Percentiles rank a stretch among this genome's conserved stretches.
Evolutionary conservation across 495 filamentous ascomycete genomes (phyloP).

Genomic region (Aspergillus funiculosus): DNA sequence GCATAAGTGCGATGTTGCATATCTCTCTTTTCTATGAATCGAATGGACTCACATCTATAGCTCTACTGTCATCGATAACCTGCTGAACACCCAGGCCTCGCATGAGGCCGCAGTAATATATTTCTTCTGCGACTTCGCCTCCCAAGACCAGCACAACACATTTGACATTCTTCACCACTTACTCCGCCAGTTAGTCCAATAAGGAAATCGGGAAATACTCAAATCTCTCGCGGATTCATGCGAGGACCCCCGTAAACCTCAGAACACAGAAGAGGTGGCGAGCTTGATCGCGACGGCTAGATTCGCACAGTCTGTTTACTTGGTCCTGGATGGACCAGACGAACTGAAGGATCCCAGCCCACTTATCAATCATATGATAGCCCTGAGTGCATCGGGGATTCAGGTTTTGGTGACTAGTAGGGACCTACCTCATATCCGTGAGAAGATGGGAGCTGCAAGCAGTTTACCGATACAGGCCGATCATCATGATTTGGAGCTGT

Average conservation of each 20-base stretch:
- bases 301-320: neutral
- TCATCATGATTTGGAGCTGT: neutral
- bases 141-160: conserved; percentile 7
- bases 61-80: neutral
- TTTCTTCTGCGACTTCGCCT: conserved; percentile 19
- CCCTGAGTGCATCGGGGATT: neutral
- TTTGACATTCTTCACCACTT: conserved; percentile 9
- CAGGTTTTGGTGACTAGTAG: conserved; percentile 6
- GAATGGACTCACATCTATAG: neutral
- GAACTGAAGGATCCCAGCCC: neutral
- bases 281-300: conserved; percentile 1
- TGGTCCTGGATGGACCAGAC: conserved; percentile 9
- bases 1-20: neutral
- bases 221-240: neutral
- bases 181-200: conserved; percentile 8
- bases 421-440: conserved; percentile 8
- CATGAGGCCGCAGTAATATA: conserved; percentile 3
- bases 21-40: neutral
- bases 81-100: neutral
- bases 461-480: neutral
- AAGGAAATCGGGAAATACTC: neutral
- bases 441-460: conserved; percentile 1
- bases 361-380: neutral
- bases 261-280: neutral
- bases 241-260: neutral